Conservation (phyloP, 164 flowering plant genomes). For the Platanus orientalis region DNA sequence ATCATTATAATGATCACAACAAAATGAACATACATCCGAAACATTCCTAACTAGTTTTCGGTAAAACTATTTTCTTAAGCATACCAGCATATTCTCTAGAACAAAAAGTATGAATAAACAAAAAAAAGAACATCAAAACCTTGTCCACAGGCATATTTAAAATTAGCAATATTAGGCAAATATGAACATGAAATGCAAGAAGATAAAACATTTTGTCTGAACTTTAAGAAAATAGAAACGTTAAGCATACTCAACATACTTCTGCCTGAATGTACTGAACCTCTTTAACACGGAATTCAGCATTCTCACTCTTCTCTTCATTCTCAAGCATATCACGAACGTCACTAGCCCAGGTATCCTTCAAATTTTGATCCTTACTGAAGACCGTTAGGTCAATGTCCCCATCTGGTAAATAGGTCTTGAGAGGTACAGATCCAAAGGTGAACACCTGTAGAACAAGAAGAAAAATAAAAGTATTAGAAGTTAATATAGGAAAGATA, state of each 20-base stretch:
- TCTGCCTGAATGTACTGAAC: constrained; percentile 97
- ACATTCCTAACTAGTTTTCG: neutral
- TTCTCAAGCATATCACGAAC: constrained; percentile 81
- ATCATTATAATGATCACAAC: too few relatives aligned
- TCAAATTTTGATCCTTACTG: constrained; percentile 54
- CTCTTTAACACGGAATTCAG: constrained; percentile 92
- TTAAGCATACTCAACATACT: constrained; percentile 31
- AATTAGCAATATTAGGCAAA: too few relatives aligned
- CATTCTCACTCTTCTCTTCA: constrained; percentile 91
- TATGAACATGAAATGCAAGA: neutral
- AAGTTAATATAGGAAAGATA: too few relatives aligned
- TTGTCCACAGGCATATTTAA: too few relatives aligned
- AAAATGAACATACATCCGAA: too few relatives aligned
- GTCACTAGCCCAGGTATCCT: constrained; percentile 80
- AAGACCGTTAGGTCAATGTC: constrained; percentile 90
- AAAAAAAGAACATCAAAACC: neutral
- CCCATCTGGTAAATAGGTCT: constrained; percentile 97
- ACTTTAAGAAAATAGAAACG: neutral
- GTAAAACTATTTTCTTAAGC: neutral
- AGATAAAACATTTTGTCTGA: neutral
- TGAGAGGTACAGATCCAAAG: constrained; percentile 95
- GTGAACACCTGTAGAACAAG: constrained; percentile 60
- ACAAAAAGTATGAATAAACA: neutral
- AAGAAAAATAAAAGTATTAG: too few relatives aligned
- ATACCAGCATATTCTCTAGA: neutral